Base-by-base conservation (phyloP, 2,329 filamentous ascomycete species). In the Hypoxylon sp. region DNA sequence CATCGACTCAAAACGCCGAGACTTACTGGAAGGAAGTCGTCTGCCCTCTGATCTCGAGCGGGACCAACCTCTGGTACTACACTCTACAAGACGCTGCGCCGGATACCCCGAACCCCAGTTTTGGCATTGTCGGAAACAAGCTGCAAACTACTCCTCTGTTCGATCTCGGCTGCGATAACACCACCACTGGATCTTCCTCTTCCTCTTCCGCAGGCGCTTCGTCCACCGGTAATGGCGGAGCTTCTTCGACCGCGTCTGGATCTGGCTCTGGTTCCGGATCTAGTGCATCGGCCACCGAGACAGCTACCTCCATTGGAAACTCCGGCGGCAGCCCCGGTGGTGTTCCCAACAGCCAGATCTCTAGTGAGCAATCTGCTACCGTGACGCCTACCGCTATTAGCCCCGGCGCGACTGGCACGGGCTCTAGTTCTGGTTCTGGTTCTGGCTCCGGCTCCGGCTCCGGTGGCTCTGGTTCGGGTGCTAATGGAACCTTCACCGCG, bases 1-100 rank as follows among this genome's bases (percentile, higher is more conserved):
- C 94, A 5, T 90, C 84, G 37, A 70, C 82, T 33, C 82, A 85
- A 59, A 95, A 95, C 77, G 93, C 94, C 48, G 85, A 92, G 83
- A 86, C 81, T n/a, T 97, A 89, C 86, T 97, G 93, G 92, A 85
- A 92, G 74, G 83, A 91, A 50, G 91, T 95, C 58, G 92, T 90
- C 58, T 97, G 94, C 85, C 83, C 87, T 61, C 80, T 91, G 67
- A 89, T 94, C 69, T 88, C 55, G 7, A 61, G 86, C 75, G 85
- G 85, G 56, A 83, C 82, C 74, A 91, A 91, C 77, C 86, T 89
- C 66, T 95, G 90, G 88, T 95, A 92, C 90, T 94, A 90, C 83
- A 92, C 89, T 56, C 86, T 95, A 27, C 89, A 92, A 77, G 92
- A 95, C 73, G 84, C 88, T 48, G 83, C 82, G 44, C 86, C 86